Evolutionary conservation across 1,284 basidiomycete species (phyloP).

Genomic region (Pascua guehoae): DNA sequence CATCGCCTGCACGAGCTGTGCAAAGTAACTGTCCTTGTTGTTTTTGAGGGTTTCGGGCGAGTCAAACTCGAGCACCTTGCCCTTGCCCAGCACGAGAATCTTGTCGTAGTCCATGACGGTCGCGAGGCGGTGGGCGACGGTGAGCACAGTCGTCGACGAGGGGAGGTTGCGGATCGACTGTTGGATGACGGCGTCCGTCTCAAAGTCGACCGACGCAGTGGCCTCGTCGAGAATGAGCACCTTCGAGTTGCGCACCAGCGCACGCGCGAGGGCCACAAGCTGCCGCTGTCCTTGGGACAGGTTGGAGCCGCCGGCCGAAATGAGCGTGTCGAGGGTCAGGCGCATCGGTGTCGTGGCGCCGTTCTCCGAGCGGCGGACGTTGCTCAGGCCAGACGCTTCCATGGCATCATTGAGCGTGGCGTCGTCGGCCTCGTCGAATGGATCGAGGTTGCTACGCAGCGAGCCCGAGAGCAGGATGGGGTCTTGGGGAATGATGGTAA

Average conservation of each 20-base stretch:
- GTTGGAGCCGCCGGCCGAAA: slow-evolving; percentile 56
- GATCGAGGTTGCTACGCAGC: slow-evolving; percentile 70
- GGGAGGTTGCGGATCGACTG: slow-evolving; percentile 52
- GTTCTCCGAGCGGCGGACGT: slow-evolving; percentile 19
- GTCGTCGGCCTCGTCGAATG: slow-evolving; percentile 70
- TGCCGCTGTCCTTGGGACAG: slow-evolving; percentile 69
- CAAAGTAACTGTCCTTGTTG: slow-evolving; percentile 56
- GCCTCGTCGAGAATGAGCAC: slow-evolving; percentile 58
- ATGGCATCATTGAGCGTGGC: slow-evolving; percentile 56
- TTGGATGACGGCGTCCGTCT: slow-evolving; percentile 53
- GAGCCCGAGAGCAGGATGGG: slow-evolving; percentile 70
- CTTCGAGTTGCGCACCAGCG: slow-evolving; percentile 54
- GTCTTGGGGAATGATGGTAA: slow-evolving; percentile 60
- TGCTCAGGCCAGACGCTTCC: slow-evolving; percentile 50
- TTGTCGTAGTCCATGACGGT: slow-evolving; percentile 56
- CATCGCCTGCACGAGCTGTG: slow-evolving; percentile 58
- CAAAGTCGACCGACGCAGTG: slow-evolving; percentile 50
- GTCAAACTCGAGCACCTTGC: slow-evolving; percentile 56
- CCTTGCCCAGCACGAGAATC: slow-evolving; percentile 55
- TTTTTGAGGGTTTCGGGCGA: slow-evolving; percentile 60
- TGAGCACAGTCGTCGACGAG: slow-evolving; percentile 47
- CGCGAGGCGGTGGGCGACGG: slow-evolving; percentile 52
- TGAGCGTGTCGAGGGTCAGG: slow-evolving; percentile 46
- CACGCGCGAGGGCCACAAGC: slow-evolving; percentile 57
- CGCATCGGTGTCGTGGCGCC: slow-evolving; percentile 39